Base-by-base conservation (phyloP, 331 rosid species). In the Quercus tomentella region DNA sequence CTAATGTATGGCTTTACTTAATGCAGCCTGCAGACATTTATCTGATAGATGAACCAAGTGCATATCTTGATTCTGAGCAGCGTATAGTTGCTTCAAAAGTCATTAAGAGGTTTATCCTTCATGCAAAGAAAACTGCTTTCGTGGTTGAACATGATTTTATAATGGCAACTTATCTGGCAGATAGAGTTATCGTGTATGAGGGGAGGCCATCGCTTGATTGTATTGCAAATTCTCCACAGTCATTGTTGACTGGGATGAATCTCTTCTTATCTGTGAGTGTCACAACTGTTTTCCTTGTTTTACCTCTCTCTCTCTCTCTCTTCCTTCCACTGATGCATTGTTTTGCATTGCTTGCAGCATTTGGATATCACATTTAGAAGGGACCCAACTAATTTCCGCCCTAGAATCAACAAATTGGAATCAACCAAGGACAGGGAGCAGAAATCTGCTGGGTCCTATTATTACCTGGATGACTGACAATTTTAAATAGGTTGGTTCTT, bases 121-220 rank as follows among this genome's bases (percentile, higher is more conserved):
- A 95, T 78, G 97, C 99, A 45, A 95, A 95, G 96, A 95, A 95
- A 84, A 95, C 99, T 12, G 99, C 99, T 11, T 95, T 95, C 56
- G 97, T 95, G 72, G 99, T 95, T 6, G 99, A 95, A 84, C 99
- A 95, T 11, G 99, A 93, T 86, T 93, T 95, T 83, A 95, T 95
- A 55, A 95, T 95, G 99, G 99, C 99, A 72, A 93, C 98, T 25
- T 95, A 95, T 87, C 92, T 95, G 82, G 99, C 99, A 20, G 99
- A 95, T 76, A 84, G 98, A 83, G 99, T 95, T 37, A 95, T 95
- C 78, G 99, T 95, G 26, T 95, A 93, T 18, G 98, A 93, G 85
- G 96, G 96, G 28, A 57, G 26, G 75, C 89, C 99, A 22, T 95
- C 99, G 22, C 37, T 95, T 72, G 96, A 95, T 76, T 95, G 99